These are phyloP conservation scores for Cadophora sp. DNA, from an alignment of 2,329 filamentous ascomycete species.

Conservation along the genomic window DNA sequence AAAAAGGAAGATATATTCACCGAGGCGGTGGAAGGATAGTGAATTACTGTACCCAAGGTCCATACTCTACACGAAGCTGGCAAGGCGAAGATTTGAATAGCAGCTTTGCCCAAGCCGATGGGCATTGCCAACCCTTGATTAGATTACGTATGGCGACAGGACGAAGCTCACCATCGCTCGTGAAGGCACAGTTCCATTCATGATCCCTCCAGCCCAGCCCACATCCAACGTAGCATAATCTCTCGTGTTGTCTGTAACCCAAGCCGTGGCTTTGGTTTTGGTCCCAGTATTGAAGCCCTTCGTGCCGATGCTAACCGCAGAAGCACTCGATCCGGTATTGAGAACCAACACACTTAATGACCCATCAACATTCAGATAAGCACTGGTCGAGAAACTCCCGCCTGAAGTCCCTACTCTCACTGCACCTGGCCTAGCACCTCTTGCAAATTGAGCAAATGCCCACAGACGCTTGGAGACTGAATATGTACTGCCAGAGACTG, in stretches of 20 bases:
- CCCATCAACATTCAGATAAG: slow-evolving; percentile 32
- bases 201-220: slow-evolving; percentile 4
- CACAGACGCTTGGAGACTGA: slow-evolving; percentile 30
- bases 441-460: slow-evolving; percentile 35
- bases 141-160: not conserved
- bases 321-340: slow-evolving; percentile 29
- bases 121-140: too few species aligned
- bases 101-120: not conserved
- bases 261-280: slow-evolving; percentile 23
- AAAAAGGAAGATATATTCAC: too few species aligned
- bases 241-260: slow-evolving; percentile 26
- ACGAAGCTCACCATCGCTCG: slow-evolving; percentile 27
- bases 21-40: too few species aligned
- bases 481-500: slow-evolving; percentile 17
- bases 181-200: slow-evolving; percentile 23
- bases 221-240: not conserved
- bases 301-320: slow-evolving; percentile 20
- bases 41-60: too few species aligned
- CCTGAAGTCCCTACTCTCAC: slow-evolving; percentile 27
- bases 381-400: not conserved
- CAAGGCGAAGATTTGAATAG: not conserved
- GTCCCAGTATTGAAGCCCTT: slow-evolving; percentile 17
- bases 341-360: slow-evolving; percentile 31
- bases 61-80: too few species aligned
- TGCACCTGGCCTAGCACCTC: slow-evolving; percentile 32